A percentile compares a stretch with the other conserved stretches of the same genome.
phyloP scores from a whole-genome alignment of 2,329 filamentous ascomycete species.

The Rhexocercosporidium sp. region DNA sequence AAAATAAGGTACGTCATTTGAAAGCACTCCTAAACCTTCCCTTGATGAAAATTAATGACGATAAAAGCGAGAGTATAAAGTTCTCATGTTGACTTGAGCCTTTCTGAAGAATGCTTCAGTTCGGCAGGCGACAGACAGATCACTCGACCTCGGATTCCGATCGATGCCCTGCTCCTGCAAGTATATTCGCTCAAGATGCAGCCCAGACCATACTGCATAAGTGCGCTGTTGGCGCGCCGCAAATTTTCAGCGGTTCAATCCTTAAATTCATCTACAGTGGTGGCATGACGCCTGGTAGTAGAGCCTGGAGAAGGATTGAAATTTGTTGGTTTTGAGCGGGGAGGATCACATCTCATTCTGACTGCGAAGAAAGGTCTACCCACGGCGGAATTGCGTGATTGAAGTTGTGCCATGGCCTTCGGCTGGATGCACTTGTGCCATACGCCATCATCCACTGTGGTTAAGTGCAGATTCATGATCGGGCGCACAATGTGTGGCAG shows the following conservation, averaged over 20 bases:
- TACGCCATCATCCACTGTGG: neutral
- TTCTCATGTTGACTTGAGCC: neutral
- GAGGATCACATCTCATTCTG: neutral
- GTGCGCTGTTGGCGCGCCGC: neutral
- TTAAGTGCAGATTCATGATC: neutral
- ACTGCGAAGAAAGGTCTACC: neutral
- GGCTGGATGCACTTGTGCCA: neutral
- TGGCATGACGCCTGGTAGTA: neutral
- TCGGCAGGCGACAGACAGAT: neutral
- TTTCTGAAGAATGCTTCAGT: neutral
- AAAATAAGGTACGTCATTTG: constrained; percentile 2
- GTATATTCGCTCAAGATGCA: neutral
- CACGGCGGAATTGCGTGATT: constrained; percentile 2
- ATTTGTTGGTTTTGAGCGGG: constrained; percentile 4
- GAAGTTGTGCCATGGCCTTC: constrained; percentile 6
- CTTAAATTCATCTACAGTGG: neutral
- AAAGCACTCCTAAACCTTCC: neutral
- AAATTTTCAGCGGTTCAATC: neutral
- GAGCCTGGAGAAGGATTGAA: neutral
- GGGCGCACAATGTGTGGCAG: neutral
- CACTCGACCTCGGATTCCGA: neutral
- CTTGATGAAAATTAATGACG: neutral
- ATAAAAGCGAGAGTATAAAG: neutral
- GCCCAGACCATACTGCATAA: neutral
- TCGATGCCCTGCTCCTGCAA: neutral